Evolutionary conservation across 2,329 filamentous ascomycete species (phyloP).

Genomic region (Fusarium bactridioides): DNA sequence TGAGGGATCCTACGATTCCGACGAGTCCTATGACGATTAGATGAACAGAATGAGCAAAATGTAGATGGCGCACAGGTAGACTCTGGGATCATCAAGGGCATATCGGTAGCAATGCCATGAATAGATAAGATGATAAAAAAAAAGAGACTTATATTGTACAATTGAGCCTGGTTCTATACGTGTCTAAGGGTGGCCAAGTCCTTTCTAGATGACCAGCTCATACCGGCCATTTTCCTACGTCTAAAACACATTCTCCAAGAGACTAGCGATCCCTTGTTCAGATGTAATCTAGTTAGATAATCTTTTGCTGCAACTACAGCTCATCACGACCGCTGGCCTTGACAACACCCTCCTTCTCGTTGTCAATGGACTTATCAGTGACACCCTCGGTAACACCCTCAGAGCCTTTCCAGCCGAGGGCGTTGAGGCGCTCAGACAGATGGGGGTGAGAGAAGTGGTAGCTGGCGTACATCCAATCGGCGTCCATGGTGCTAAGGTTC

Average conservation of each 20-base stretch:
- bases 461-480: conserved; percentile 96
- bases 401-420: conserved; percentile 82
- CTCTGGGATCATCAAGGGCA: conserved; percentile 20
- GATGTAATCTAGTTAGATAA: conserved; percentile 6
- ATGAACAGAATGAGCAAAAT: not conserved
- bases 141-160: conserved; percentile 36
- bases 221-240: conserved; percentile 6
- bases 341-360: conserved; percentile 55
- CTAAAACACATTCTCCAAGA: not conserved
- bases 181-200: conserved; percentile 7
- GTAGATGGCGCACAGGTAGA: conserved; percentile 17
- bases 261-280: not conserved
- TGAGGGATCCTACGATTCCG: conserved; percentile 44
- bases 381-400: conserved; percentile 52
- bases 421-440: conserved; percentile 89
- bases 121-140: conserved; percentile 17
- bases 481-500: conserved; percentile 98
- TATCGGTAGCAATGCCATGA: conserved; percentile 33
- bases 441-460: conserved; percentile 99
- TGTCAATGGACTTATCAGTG: conserved; percentile 49
- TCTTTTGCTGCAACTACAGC: conserved; percentile 57
- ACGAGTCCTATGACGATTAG: conserved; percentile 39
- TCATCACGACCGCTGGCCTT: conserved; percentile 79
- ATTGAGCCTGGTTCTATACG: conserved; percentile 20
- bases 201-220: conserved; percentile 14